Evolutionary conservation across 495 filamentous ascomycete species (phyloP), one percentile per base, ranked within the genome.

Genomic region (Penicillium parvum): DNA sequence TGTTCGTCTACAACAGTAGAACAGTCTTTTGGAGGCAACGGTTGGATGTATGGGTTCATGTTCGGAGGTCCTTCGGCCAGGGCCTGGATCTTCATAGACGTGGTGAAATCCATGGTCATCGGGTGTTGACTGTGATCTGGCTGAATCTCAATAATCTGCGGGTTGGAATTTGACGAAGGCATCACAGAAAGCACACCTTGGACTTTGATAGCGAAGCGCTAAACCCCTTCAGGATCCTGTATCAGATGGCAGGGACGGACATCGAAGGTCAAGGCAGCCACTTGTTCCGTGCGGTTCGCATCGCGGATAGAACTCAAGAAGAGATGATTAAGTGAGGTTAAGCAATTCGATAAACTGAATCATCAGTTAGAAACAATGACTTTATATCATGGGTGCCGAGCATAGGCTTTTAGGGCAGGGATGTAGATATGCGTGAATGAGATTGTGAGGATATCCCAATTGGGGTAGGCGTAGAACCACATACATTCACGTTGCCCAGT

Each of bases 31-130:
- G 32, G 5, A 15, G 36, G 28, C 51, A 36, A 20, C 16, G 35
- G 45, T 32, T 48, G 26, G 37, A 49, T 43, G 41, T 36, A 50
- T 54, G 50, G 25, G 19, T 30, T 22, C 41, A 49, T 45, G 29
- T n/a, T 40, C 12, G 43, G 29, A 35, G 34, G 22, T 1, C 43
- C 35, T n/a, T 47, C 29, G 11, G 43, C 28, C 11, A 36, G 32
- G 19, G 47, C 21, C 21, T 50, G 53, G 19, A 49, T 43, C 9
- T 14, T 28, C 34, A 52, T 41, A 25, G 52, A 38, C 8, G 44
- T 21, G 18, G 52, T 38, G 12, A 26, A 25, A 27, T 47, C 37
- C 57, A 57, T 54, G 19, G 45, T 50, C 38, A 46, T 42, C 21
- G 41, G 32, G 41, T 35, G 14, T 3, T 26, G 19, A n/a, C 28